Evolutionary conservation across 2,329 filamentous ascomycete species (phyloP).

Genomic region (Fusarium heterosporum): DNA sequence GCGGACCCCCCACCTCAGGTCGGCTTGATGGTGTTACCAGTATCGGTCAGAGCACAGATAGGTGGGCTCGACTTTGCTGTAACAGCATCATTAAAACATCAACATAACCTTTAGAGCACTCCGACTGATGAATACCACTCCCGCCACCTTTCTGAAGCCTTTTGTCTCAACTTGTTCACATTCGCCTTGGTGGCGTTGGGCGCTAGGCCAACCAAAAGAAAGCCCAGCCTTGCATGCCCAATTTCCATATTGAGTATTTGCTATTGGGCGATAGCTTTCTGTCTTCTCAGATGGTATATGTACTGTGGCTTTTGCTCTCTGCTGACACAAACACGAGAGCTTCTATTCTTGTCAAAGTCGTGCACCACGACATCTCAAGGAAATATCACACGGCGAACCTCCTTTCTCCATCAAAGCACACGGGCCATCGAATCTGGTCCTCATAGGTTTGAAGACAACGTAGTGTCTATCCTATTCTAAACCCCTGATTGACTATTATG

Average conservation of each 20-base stretch:
- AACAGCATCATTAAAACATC: background rate
- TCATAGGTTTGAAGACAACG: background rate
- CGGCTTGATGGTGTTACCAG: background rate
- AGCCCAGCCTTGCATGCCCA: constrained; percentile 10
- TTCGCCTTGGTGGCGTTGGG: background rate
- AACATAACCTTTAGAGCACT: background rate
- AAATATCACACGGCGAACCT: background rate
- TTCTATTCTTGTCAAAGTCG: background rate
- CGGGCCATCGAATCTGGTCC: constrained; percentile 8
- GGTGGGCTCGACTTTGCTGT: background rate
- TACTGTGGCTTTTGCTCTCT: background rate
- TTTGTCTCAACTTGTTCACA: background rate
- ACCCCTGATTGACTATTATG: constrained; percentile 8
- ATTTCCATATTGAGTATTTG: background rate
- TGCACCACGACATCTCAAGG: background rate
- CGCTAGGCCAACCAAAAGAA: background rate
- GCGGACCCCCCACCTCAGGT: background rate
- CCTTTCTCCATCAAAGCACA: background rate
- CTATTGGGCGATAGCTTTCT: background rate
- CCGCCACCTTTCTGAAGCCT: background rate
- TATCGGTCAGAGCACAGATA: background rate
- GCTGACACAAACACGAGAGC: background rate
- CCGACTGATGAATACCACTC: background rate
- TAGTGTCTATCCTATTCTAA: background rate
- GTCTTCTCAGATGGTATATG: background rate